phyloP scores from a whole-genome alignment of 208 protist species.

The Leishmania guyanensis region DNA sequence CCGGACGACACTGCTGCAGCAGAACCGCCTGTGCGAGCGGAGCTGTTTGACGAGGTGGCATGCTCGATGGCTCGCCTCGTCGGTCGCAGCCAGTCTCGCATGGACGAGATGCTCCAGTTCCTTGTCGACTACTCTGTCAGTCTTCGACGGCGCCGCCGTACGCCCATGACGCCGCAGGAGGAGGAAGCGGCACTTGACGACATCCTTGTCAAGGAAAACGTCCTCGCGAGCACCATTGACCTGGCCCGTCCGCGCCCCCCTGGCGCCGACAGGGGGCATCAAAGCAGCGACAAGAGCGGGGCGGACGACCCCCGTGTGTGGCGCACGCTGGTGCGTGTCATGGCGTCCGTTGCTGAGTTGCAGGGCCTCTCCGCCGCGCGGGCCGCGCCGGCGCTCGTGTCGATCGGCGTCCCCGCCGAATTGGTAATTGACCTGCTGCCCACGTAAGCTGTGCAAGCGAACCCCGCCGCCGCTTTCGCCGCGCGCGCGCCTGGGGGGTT shows the following conservation, averaged over 20 bases:
- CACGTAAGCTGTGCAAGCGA: neutral
- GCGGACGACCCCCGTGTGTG: constrained; percentile 12
- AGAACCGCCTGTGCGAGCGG: constrained; percentile 5
- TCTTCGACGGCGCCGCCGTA: constrained; percentile 22
- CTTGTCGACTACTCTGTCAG: constrained; percentile 34
- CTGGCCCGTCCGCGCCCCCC: constrained; percentile 18
- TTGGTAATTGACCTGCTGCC: constrained; percentile 40
- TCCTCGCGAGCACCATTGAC: constrained; percentile 40
- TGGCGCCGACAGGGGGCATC: neutral
- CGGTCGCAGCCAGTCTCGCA: constrained; percentile 17
- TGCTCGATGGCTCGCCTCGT: constrained; percentile 12
- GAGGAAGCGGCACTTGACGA: constrained; percentile 21
- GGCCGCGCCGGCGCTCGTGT: constrained; percentile 43
- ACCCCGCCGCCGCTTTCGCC: neutral
- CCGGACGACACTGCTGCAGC: neutral
- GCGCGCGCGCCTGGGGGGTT: neutral
- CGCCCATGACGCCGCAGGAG: constrained; percentile 8
- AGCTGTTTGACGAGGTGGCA: constrained; percentile 9
- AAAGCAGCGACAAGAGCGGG: constrained; percentile 3
- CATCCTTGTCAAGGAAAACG: constrained; percentile 18
- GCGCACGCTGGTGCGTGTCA: constrained; percentile 29
- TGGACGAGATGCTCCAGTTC: constrained; percentile 32
- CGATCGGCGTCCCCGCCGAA: constrained; percentile 33
- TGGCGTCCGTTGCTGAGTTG: constrained; percentile 16
- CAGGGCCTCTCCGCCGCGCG: constrained; percentile 29